Conservation (phyloP, 2,329 filamentous ascomycete genomes). For the Cryphonectria radicalis region DNA sequence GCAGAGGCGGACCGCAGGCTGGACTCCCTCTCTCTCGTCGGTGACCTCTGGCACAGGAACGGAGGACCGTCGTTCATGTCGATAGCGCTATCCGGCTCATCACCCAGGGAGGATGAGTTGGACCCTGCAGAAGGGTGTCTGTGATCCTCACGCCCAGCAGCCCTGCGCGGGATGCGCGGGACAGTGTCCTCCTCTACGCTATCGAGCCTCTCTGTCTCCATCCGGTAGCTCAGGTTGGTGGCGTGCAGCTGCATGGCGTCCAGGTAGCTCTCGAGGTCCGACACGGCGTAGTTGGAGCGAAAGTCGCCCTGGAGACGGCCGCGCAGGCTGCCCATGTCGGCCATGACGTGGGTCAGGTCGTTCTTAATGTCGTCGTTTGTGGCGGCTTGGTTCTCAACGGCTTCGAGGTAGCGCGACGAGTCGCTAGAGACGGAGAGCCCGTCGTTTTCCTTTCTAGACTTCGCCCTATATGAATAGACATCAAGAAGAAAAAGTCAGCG, state of each 20-base stretch:
- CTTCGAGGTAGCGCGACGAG: constrained; percentile 18
- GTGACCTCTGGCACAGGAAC: constrained; percentile 25
- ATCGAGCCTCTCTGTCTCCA: constrained; percentile 26
- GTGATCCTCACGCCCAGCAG: constrained; percentile 17
- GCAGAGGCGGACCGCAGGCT: background rate
- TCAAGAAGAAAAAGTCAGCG: background rate
- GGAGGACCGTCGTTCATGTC: constrained; percentile 40
- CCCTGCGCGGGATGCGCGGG: constrained; percentile 7
- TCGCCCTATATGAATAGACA: constrained; percentile 7
- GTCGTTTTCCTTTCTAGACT: constrained; percentile 32
- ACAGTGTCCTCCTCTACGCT: constrained; percentile 15
- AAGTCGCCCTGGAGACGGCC: constrained; percentile 46
- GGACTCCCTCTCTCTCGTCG: constrained; percentile 28
- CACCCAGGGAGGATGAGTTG: constrained; percentile 39
- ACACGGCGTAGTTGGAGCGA: constrained; percentile 70
- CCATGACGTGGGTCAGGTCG: constrained; percentile 41
- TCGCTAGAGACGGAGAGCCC: constrained; percentile 19
- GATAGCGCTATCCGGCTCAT: constrained; percentile 47
- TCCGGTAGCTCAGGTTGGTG: constrained; percentile 22
- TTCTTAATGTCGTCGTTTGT: constrained; percentile 30
- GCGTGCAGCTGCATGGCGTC: constrained; percentile 72
- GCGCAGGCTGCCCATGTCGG: constrained; percentile 41
- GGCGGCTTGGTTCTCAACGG: background rate
- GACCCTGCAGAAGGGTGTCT: constrained; percentile 16
- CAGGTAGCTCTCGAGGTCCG: constrained; percentile 69